Evolutionary conservation across 2,329 filamentous ascomycete species (phyloP).

Genomic region (Fusarium aywerte): DNA sequence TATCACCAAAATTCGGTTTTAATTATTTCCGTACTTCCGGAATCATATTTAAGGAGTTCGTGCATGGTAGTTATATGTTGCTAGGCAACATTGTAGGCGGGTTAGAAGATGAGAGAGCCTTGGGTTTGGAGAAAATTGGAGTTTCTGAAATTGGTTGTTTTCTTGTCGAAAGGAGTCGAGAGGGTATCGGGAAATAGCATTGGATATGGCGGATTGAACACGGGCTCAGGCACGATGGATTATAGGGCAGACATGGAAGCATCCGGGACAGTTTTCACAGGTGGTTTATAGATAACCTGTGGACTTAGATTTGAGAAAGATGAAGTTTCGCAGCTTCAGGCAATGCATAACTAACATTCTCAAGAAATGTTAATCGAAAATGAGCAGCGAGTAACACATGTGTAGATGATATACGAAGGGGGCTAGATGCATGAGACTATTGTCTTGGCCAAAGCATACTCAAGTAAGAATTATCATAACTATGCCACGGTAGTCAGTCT

Average conservation of each 20-base stretch:
- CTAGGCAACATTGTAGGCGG: neutral
- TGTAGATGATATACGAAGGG: neutral
- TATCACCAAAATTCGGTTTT: slow-evolving; percentile 16
- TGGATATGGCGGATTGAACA: slow-evolving; percentile 3
- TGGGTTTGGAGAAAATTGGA: slow-evolving; percentile 16
- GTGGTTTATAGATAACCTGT: slow-evolving; percentile 34
- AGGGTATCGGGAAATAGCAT: slow-evolving; percentile 8
- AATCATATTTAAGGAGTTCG: slow-evolving; percentile 2
- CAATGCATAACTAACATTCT: slow-evolving; percentile 22
- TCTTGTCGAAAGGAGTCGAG: slow-evolving; percentile 13
- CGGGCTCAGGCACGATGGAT: neutral
- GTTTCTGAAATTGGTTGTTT: slow-evolving; percentile 19
- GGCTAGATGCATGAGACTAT: neutral
- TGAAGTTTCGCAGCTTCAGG: slow-evolving; percentile 37
- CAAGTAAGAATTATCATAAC: neutral
- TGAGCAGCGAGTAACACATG: neutral
- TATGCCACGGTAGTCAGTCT: neutral
- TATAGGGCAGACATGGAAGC: neutral
- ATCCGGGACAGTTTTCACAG: slow-evolving; percentile 19
- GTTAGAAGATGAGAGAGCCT: slow-evolving; percentile 3
- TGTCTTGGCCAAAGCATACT: slow-evolving; percentile 1
- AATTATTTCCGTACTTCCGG: slow-evolving; percentile 12
- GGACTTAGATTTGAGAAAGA: slow-evolving; percentile 27
- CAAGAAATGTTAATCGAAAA: neutral
- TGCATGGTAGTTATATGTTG: slow-evolving; percentile 12